Conservation (phyloP, 108 stramenopile genomes). For the Epipyxis sp. region DNA sequence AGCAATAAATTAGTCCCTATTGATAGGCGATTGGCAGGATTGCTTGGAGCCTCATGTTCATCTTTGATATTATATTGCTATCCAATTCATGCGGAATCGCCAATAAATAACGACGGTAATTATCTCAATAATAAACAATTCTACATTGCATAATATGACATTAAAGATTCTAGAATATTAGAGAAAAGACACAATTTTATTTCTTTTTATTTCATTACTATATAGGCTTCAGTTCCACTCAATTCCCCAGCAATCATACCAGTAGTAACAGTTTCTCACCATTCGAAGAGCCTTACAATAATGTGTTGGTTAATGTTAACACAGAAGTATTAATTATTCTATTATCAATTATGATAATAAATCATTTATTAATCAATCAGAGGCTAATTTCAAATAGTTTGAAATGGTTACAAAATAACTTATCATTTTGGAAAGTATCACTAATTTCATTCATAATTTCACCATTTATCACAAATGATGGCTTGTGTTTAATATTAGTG, state of each 20-base stretch:
- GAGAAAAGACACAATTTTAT: too few relatives aligned
- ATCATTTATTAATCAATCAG: not conserved
- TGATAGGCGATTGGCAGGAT: not conserved
- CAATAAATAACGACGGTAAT: too few relatives aligned
- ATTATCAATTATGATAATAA: slow-evolving; percentile 11
- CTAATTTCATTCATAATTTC: not conserved
- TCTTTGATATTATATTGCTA: too few relatives aligned
- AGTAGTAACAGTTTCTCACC: not conserved
- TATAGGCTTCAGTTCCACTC: not conserved
- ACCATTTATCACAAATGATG: slow-evolving; percentile 25
- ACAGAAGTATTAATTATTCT: slow-evolving; percentile 7
- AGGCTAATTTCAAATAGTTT: not conserved
- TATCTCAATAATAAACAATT: too few relatives aligned
- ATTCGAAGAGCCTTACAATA: too few relatives aligned
- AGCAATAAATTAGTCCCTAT: slow-evolving; percentile 5
- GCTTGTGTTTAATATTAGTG: slow-evolving; percentile 22
- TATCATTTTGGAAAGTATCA: slow-evolving; percentile 3
- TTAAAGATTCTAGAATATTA: too few relatives aligned
- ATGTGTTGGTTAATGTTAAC: too few relatives aligned
- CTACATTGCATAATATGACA: too few relatives aligned
- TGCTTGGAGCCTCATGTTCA: too few relatives aligned
- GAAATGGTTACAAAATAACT: not conserved
- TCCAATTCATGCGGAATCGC: too few relatives aligned
- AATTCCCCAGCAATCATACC: slow-evolving; percentile 12
- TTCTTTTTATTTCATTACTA: too few relatives aligned